Percentiles rank a stretch among this genome's conserved stretches.
Conservation (phyloP, 345 rosid genomes). For the Raphanus sativus region DNA sequence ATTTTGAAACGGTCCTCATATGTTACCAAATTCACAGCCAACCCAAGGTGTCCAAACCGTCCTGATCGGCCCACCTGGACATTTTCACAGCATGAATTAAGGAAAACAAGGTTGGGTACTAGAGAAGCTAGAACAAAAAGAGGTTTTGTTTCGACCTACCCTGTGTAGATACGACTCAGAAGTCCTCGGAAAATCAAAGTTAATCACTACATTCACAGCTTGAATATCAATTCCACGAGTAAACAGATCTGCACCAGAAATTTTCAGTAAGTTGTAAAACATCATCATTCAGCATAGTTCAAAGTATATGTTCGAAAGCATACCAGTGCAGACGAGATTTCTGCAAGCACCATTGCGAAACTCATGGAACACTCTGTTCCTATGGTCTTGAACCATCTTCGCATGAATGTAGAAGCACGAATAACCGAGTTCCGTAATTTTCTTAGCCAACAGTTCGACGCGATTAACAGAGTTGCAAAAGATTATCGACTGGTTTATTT, state of each 20-base stretch:
- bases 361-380: constrained; percentile 99
- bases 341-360: constrained; percentile 99
- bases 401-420: constrained; percentile 99
- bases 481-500: constrained; percentile 97
- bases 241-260: constrained; percentile 67
- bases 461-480: constrained; percentile 99
- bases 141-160: constrained; percentile 46
- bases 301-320: constrained; percentile 14
- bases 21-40: constrained; percentile 96
- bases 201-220: constrained; percentile 96
- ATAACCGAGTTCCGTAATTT: constrained; percentile 99
- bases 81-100: background rate
- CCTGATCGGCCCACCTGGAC: constrained; percentile 94
- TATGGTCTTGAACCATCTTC: constrained; percentile 99
- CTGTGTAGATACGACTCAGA: constrained; percentile 95
- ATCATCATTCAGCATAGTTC: background rate
- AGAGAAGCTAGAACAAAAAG: background rate
- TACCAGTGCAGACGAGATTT: constrained; percentile 99
- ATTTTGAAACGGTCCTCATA: constrained; percentile 97
- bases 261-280: constrained; percentile 2
- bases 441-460: constrained; percentile 95
- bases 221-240: constrained; percentile 99
- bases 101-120: background rate
- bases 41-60: constrained; percentile 96
- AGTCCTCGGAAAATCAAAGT: constrained; percentile 97